Conservation (phyloP, 805 yeast species). For the Cyberlindnera mycetangii region DNA sequence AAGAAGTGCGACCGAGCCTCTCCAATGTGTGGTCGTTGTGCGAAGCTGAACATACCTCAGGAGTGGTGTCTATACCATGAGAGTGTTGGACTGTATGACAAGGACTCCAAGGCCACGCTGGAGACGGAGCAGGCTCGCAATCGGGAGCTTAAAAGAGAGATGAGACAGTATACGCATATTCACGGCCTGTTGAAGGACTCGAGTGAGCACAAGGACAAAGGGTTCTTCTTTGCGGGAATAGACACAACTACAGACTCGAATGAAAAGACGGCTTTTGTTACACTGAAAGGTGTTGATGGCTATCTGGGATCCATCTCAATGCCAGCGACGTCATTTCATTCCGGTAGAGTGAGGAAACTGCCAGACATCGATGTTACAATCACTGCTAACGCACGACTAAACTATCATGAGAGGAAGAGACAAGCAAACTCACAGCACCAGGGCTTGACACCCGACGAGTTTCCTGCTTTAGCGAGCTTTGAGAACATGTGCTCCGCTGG, state of each 20-base stretch:
- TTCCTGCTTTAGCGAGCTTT: neutral
- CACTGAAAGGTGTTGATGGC: neutral
- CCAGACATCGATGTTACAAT: neutral
- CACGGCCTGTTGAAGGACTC: neutral
- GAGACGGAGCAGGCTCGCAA: neutral
- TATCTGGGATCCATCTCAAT: neutral
- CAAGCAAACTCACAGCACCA: neutral
- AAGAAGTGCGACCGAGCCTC: conserved; percentile 4
- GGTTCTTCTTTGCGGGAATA: neutral
- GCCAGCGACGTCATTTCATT: neutral
- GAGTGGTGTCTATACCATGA: conserved; percentile 8
- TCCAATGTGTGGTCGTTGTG: conserved; percentile 5
- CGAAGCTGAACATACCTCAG: conserved; percentile 4
- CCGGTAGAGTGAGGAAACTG: neutral
- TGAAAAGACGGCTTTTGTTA: no score
- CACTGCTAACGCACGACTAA: neutral
- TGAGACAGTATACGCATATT: neutral
- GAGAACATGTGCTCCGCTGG: conserved; percentile 1
- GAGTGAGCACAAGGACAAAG: neutral
- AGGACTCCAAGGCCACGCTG: conserved; percentile 6
- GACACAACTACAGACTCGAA: neutral
- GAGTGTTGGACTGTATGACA: conserved; percentile 5
- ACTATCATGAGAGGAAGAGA: neutral
- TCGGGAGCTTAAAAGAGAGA: conserved; percentile 5
- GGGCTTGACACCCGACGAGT: neutral